Evolutionary conservation across 805 yeast species (phyloP).

Genomic region (Saccharomycopsis babjevae): DNA sequence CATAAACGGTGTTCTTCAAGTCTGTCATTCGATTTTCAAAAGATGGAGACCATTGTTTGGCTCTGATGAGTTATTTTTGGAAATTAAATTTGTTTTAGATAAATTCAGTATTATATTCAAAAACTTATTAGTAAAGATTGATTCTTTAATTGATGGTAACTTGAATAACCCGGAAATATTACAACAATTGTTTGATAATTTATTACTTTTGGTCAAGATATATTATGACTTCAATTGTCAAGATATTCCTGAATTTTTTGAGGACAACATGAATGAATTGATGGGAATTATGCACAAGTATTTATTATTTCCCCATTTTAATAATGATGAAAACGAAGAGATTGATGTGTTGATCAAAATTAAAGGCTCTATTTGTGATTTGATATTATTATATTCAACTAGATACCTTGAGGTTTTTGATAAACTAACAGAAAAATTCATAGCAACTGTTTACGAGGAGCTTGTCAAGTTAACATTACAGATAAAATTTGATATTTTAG

Average conservation of each 20-base stretch:
- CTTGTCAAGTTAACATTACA: conserved; percentile 56
- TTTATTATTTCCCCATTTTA: conserved; percentile 49
- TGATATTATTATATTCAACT: conserved; percentile 75
- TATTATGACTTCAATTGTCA: conserved; percentile 94
- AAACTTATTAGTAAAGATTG: conserved; percentile 56
- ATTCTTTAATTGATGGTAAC: conserved; percentile 45
- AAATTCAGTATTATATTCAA: conserved; percentile 77
- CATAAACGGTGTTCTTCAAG: conserved; percentile 79
- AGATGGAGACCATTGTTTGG: conserved; percentile 94
- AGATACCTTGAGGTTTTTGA: conserved; percentile 89
- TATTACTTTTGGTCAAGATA: conserved; percentile 64
- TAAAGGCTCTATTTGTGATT: conserved; percentile 75
- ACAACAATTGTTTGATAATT: conserved; percentile 52
- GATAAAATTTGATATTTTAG: conserved; percentile 74
- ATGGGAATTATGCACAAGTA: conserved; percentile 80
- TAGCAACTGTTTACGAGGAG: conserved; percentile 73
- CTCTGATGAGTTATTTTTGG: conserved; percentile 80
- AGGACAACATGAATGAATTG: conserved; percentile 70
- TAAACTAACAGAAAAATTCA: conserved; percentile 65
- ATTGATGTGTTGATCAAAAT: conserved; percentile 60
- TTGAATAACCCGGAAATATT: conserved; percentile 37
- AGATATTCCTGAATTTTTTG: conserved; percentile 96
- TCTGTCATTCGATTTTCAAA: conserved; percentile 91
- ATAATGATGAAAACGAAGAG: conserved; percentile 53
- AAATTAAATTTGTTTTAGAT: conserved; percentile 76